A percentile compares a stretch with the other conserved stretches of the same genome.
phyloP scores from a whole-genome alignment of 2,329 filamentous ascomycete genomes.

The Penicillium sp. region DNA sequence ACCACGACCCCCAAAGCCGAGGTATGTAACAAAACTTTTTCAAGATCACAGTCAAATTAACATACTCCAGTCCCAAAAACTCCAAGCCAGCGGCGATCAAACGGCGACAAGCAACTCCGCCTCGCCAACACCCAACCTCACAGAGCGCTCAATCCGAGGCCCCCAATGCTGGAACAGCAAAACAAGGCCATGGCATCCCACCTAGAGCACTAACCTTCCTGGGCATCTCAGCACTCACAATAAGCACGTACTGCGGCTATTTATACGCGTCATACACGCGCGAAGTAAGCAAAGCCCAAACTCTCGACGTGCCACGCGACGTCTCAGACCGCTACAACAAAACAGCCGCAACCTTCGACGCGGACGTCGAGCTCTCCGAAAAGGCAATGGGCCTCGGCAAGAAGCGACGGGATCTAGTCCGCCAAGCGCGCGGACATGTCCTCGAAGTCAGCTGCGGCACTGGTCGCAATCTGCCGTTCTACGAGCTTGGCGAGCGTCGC shows the following conservation, averaged over 20 bases:
- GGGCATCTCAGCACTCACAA: slow-evolving; percentile 39
- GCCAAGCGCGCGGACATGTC: slow-evolving; percentile 46
- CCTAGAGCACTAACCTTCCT: slow-evolving; percentile 38
- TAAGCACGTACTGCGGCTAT: slow-evolving; percentile 46
- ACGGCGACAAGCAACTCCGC: neutral
- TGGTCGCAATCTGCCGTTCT: slow-evolving; percentile 48
- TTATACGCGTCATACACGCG: slow-evolving; percentile 44
- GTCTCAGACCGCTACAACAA: slow-evolving; percentile 49
- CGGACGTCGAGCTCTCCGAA: slow-evolving; percentile 47
- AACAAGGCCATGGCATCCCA: slow-evolving; percentile 23
- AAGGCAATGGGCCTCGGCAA: slow-evolving; percentile 41
- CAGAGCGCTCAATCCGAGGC: slow-evolving; percentile 1
- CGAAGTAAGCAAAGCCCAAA: slow-evolving; percentile 33
- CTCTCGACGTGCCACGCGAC: slow-evolving; percentile 38
- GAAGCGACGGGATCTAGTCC: slow-evolving; percentile 44
- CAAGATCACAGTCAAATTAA: neutral
- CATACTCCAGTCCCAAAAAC: slow-evolving; percentile 10
- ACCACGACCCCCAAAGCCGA: slow-evolving; percentile 16
- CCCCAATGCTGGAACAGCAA: neutral
- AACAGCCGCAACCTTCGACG: slow-evolving; percentile 45
- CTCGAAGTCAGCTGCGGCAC: slow-evolving; percentile 53
- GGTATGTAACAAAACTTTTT: slow-evolving; percentile 14
- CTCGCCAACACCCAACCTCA: neutral
- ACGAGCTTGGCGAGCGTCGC: slow-evolving; percentile 40
- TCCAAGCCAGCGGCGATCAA: slow-evolving; percentile 2